A percentile compares a stretch with the other conserved stretches of the same genome.
Conservation (phyloP, 1,284 basidiomycete species). For the Moesziomyces sp. region DNA sequence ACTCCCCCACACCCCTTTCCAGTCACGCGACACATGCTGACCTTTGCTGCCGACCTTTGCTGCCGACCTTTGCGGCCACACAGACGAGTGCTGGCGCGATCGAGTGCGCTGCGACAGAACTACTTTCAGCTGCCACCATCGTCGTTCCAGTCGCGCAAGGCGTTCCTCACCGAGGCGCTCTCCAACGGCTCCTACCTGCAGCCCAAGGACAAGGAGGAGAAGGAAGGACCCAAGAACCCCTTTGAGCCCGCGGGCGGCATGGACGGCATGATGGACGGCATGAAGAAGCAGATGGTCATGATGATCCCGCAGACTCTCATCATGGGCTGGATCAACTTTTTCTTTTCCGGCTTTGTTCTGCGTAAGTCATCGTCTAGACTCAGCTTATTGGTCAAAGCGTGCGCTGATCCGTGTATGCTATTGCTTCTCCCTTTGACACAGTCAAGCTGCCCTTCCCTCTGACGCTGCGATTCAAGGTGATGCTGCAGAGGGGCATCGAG, state of each 20-base stretch:
- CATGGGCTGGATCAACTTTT: slow-evolving; percentile 99
- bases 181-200: slow-evolving; percentile 59
- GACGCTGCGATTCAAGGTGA: slow-evolving; percentile 97
- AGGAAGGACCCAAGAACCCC: slow-evolving; percentile 71
- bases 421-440: slow-evolving; percentile 8
- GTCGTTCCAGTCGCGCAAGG: slow-evolving; percentile 52
- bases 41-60: background rate
- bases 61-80: background rate
- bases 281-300: slow-evolving; percentile 96
- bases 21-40: background rate
- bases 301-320: slow-evolving; percentile 80
- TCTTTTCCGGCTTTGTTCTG: slow-evolving; percentile 97
- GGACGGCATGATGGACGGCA: slow-evolving; percentile 98
- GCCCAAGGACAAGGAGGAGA: slow-evolving; percentile 51
- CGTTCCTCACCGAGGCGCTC: slow-evolving; percentile 54
- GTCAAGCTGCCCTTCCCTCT: slow-evolving; percentile 95
- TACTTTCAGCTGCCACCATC: slow-evolving; percentile 55
- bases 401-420: background rate
- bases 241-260: slow-evolving; percentile 88
- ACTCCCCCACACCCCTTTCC: too few species aligned
- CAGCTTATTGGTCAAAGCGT: background rate
- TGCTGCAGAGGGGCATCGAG: slow-evolving; percentile 95
- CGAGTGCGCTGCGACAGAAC: slow-evolving; percentile 54
- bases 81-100: slow-evolving; percentile 59
- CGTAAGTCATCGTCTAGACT: slow-evolving; percentile 72